These are phyloP conservation scores for Epichloe elymi DNA, from an alignment of 2,329 filamentous ascomycete genomes.

Conservation along the genomic window DNA sequence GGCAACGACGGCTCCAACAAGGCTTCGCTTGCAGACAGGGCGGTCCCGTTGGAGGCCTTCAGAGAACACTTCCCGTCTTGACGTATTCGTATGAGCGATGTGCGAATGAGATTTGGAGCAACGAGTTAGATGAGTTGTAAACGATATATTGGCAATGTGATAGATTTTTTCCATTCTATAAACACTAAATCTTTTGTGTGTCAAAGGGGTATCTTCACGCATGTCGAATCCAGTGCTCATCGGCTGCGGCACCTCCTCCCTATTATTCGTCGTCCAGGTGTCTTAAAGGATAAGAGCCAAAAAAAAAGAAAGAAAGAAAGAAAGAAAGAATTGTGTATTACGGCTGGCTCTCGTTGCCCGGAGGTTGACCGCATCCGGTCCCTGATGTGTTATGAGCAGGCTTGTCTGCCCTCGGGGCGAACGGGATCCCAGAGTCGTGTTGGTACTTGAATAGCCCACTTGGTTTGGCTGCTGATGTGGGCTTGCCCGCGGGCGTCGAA, in stretches of 20 bases:
- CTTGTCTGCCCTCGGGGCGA: conserved; percentile 22
- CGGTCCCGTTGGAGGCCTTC: conserved; percentile 29
- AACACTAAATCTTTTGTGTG: no score
- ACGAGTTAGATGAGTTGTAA: no score
- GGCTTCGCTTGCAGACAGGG: conserved; percentile 27
- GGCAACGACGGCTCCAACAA: conserved; percentile 17
- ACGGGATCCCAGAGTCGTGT: conserved; percentile 32
- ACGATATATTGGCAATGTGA: no score
- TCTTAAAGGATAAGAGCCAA: no score
- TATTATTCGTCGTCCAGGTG: no score
- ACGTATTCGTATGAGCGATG: neutral
- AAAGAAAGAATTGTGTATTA: no score
- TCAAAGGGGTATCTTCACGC: no score
- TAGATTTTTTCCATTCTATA: no score
- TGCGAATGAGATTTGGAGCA: no score
- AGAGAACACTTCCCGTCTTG: conserved; percentile 15
- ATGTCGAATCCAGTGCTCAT: no score
- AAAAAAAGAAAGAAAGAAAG: no score
- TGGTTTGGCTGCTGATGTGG: conserved; percentile 21
- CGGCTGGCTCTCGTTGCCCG: neutral
- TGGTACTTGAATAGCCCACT: conserved; percentile 21
- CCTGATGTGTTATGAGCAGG: neutral
- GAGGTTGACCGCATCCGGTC: neutral
- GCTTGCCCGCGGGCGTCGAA: conserved; percentile 17
- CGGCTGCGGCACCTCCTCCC: no score